These are phyloP conservation scores for Sclerotinia glacialis DNA, from an alignment of 2,329 filamentous ascomycete genomes.

Conservation along the genomic window DNA sequence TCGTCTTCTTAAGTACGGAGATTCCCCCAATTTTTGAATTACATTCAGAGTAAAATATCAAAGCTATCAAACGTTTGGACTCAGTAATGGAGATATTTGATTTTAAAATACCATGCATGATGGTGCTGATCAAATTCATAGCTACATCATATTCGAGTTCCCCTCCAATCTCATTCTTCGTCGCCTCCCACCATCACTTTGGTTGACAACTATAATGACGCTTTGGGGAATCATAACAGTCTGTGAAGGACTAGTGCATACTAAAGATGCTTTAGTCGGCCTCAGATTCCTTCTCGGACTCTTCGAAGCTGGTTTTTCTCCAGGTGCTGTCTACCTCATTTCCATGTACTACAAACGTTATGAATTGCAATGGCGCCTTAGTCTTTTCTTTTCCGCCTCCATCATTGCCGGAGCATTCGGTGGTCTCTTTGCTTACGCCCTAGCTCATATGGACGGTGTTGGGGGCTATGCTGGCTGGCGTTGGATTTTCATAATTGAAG, in stretches of 20 bases:
- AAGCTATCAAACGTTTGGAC: background rate
- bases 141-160: conserved; percentile 42
- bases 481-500: conserved; percentile 49
- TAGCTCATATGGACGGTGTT: conserved; percentile 50
- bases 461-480: conserved; percentile 49
- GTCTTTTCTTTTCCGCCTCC: conserved; percentile 53
- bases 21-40: background rate
- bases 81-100: background rate
- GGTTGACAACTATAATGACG: conserved; percentile 43
- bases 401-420: conserved; percentile 55
- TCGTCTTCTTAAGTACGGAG: background rate
- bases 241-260: conserved; percentile 40
- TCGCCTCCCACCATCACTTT: conserved; percentile 42
- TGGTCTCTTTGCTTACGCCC: conserved; percentile 54
- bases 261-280: conserved; percentile 62
- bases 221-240: conserved; percentile 45
- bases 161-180: conserved; percentile 36
- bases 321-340: conserved; percentile 49
- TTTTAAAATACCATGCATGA: background rate
- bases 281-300: conserved; percentile 65
- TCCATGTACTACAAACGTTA: conserved; percentile 51
- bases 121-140: background rate
- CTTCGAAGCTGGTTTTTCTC: conserved; percentile 57
- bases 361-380: conserved; percentile 51
- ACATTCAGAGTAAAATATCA: no score